Evolutionary conservation across 2,329 filamentous ascomycete genomes (phyloP).

Genomic region (Colletotrichum endophyticum): DNA sequence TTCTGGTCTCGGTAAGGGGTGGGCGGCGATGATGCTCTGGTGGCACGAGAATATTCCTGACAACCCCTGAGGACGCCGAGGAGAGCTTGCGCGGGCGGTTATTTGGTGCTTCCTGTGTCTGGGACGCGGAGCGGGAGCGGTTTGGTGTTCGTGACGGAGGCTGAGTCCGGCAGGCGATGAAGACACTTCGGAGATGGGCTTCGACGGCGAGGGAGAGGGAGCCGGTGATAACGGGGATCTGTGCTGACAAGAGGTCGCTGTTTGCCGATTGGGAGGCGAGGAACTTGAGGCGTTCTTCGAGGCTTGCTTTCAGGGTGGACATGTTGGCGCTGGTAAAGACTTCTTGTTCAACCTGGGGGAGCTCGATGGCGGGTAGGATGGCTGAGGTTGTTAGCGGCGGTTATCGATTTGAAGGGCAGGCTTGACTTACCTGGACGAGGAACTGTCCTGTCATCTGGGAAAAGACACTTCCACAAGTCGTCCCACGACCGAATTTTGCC

Average conservation of each 20-base stretch:
- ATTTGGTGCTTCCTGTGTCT: background rate
- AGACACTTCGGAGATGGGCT: conserved; percentile 13
- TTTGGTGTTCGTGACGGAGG: background rate
- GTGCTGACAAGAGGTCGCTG: background rate
- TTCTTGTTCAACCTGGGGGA: conserved; percentile 13
- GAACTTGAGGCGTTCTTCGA: conserved; percentile 12
- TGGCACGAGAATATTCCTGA: background rate
- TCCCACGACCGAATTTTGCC: background rate
- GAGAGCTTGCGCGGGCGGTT: background rate
- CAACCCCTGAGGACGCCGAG: background rate
- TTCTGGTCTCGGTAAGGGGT: background rate
- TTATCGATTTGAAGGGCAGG: fast-evolving
- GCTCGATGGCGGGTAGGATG: conserved; percentile 5
- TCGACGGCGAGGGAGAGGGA: conserved; percentile 5
- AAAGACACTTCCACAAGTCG: conserved; percentile 7
- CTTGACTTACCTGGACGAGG: conserved; percentile 6
- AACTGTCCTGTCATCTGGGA: background rate
- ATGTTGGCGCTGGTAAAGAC: conserved; percentile 14
- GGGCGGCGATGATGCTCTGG: background rate
- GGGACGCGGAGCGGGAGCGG: background rate
- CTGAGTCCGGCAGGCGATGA: conserved; percentile 6
- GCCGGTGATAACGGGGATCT: conserved; percentile 14
- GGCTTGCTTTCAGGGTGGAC: conserved; percentile 4
- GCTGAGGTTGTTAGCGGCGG: background rate
- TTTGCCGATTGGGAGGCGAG: conserved; percentile 5